Base-by-base conservation (phyloP, 202 grass and related monocot species). In the Panicum hallii region DNA sequence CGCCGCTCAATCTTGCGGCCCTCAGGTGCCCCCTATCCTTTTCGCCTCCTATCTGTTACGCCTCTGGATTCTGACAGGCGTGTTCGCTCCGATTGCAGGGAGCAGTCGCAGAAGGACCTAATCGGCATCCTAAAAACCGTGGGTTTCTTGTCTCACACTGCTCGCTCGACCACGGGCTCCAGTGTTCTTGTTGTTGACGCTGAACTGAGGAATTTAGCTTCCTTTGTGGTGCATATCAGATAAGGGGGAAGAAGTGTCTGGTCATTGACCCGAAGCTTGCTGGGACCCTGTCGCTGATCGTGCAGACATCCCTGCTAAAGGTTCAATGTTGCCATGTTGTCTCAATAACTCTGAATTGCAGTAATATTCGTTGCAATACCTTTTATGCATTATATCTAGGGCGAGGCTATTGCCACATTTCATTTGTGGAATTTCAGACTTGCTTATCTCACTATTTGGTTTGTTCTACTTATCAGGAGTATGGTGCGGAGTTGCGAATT, bases 101-200 rank as follows among this genome's bases (percentile, higher is more conserved):
- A 99, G 84, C 93, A 92, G 77, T 95, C 96, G 4, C 93, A 94
- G 77, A 99, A 91, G 86, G 93, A 95, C 70, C 84, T 95, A 45
- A 82, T 99, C 34, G 85, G 85, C 79, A 89, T 99, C 34, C 88
- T 95, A 15, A 94, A 89, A 84, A 95, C 83, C 44, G 96, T 98
- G 79, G 22, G 86, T 85, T 84, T 76, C 78, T 78, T 22, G 11
- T 53, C 52, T 40, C 48, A 17, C 22, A 61, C 43, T 41, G 13
- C 22, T 15, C 9, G 1, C 15, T 15, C 47, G 7, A 45, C 22
- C 0, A 47, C 34, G 7, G 53, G 23, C 0, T 52, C 12, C 20
- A 20, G 0, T 42, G 77, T 19, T 72, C 19, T 54, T 67, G 45
- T 63, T 83, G 7, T 70, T 83, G 19, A 42, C 69, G 7, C n/a